phyloP scores from a whole-genome alignment of 2,329 filamentous ascomycete genomes.

The Trichocomaceae sp. region DNA sequence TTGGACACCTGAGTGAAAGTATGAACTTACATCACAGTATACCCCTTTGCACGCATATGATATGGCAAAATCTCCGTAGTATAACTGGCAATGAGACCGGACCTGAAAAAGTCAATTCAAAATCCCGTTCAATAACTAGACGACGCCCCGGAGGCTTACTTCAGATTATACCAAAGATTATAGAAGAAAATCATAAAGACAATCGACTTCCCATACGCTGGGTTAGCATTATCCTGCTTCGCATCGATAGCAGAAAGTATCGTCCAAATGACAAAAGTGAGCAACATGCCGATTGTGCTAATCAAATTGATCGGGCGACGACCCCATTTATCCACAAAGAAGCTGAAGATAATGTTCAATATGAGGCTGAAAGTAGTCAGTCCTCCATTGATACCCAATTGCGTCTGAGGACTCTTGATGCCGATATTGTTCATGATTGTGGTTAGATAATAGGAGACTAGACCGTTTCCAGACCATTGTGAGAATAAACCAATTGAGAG shows the following conservation, averaged over 20 bases:
- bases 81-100: slow-evolving; percentile 24
- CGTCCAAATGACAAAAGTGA: slow-evolving; percentile 39
- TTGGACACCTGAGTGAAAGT: slow-evolving; percentile 3
- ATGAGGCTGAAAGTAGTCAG: slow-evolving; percentile 50
- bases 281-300: slow-evolving; percentile 39
- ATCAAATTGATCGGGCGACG: slow-evolving; percentile 52
- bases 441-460: slow-evolving; percentile 62
- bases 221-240: slow-evolving; percentile 12
- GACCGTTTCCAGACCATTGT: slow-evolving; percentile 61
- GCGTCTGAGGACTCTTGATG: slow-evolving; percentile 43
- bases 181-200: slow-evolving; percentile 42
- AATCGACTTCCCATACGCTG: slow-evolving; percentile 26
- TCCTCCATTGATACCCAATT: slow-evolving; percentile 38
- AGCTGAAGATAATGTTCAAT: slow-evolving; percentile 51
- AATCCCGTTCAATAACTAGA: slow-evolving; percentile 17
- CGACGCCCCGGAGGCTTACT: slow-evolving; percentile 17
- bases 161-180: slow-evolving; percentile 37
- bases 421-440: slow-evolving; percentile 57
- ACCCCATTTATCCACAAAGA: slow-evolving; percentile 51
- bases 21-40: slow-evolving; percentile 25
- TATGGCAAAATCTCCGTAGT: slow-evolving; percentile 29
- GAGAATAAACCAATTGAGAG: slow-evolving; percentile 32
- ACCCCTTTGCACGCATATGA: slow-evolving; percentile 32
- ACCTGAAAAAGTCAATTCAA: slow-evolving; percentile 26
- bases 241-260: slow-evolving; percentile 41